Evolutionary conservation across 2,329 filamentous ascomycete genomes (phyloP).

Genomic region (Didymella segeticola): DNA sequence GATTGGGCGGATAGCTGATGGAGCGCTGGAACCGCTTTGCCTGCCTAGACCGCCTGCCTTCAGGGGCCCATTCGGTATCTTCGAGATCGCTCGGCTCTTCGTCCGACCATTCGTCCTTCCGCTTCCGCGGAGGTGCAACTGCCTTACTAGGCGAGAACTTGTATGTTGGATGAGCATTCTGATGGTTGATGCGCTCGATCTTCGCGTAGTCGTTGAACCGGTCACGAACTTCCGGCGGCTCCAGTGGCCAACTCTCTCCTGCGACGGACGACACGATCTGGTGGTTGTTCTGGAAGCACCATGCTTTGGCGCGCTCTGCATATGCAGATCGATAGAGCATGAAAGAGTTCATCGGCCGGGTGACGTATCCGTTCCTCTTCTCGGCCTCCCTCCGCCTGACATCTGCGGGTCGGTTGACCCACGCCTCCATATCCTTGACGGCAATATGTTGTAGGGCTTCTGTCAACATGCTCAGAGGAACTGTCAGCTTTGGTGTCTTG

Average conservation of each 20-base stretch:
- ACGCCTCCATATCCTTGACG: conserved; percentile 79
- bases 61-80: conserved; percentile 48
- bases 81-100: conserved; percentile 53
- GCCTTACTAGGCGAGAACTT: conserved; percentile 89
- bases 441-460: conserved; percentile 66
- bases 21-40: conserved; percentile 34
- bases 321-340: conserved; percentile 97
- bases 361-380: conserved; percentile 77
- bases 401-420: conserved; percentile 75
- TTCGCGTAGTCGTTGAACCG: conserved; percentile 81
- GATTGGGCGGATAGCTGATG: conserved; percentile 35
- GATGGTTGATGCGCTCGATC: conserved; percentile 83
- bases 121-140: conserved; percentile 53
- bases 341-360: conserved; percentile 96
- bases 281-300: conserved; percentile 87
- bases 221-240: conserved; percentile 73
- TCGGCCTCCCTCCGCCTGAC: conserved; percentile 72
- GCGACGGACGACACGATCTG: conserved; percentile 90
- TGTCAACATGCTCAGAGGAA: conserved; percentile 75
- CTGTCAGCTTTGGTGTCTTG: conserved; percentile 63
- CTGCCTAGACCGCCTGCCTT: conserved; percentile 31
- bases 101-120: conserved; percentile 53
- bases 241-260: conserved; percentile 83
- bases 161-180: conserved; percentile 84
- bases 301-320: conserved; percentile 82